Conservation (phyloP, 2,329 filamentous ascomycete species). For the Aspergillus fijiensis region DNA sequence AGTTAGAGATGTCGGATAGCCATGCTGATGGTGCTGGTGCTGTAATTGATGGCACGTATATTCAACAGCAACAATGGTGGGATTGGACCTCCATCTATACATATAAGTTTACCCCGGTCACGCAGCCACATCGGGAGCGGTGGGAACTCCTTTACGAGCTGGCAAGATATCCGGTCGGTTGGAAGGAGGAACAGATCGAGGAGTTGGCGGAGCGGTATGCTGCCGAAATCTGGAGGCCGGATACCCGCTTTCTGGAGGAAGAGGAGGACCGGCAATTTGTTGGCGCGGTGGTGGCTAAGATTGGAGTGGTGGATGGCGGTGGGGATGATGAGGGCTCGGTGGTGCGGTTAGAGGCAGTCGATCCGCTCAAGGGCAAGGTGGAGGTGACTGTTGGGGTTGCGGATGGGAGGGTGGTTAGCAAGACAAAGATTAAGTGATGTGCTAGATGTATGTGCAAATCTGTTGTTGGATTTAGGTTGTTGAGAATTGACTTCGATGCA, state of each 20-base stretch:
- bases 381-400: background rate
- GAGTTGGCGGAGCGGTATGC: background rate
- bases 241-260: background rate
- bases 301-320: background rate
- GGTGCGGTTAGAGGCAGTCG: background rate
- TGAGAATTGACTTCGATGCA: too few relatives aligned
- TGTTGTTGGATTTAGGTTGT: too few relatives aligned
- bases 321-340: background rate
- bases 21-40: conserved; percentile 12
- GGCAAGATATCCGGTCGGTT: background rate
- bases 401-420: background rate
- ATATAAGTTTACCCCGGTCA: conserved; percentile 19
- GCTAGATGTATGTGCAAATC: too few relatives aligned
- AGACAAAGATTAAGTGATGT: background rate
- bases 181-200: background rate
- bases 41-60: background rate
- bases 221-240: background rate
- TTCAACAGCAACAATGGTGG: conserved; percentile 9
- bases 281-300: background rate
- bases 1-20: conserved; percentile 17
- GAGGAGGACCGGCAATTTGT: background rate
- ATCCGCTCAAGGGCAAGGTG: background rate
- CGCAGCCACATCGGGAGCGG: conserved; percentile 19
- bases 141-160: conserved; percentile 23
- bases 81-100: conserved; percentile 19